phyloP scores from a whole-genome alignment of 805 yeast genomes.

The Yamadazyma philogaea region DNA sequence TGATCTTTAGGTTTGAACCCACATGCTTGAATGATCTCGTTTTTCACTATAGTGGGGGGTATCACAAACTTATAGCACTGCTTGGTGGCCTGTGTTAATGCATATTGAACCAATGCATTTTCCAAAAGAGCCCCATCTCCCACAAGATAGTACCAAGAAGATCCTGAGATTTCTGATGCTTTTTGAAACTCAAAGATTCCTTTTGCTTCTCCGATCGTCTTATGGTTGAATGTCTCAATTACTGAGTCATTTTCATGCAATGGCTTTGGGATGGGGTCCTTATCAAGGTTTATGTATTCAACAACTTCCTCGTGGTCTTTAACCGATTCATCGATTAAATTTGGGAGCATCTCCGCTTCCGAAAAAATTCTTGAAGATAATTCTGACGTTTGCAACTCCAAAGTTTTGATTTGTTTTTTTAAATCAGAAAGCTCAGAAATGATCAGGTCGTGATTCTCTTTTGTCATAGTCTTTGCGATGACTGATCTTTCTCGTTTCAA shows the following conservation, averaged over 20 bases:
- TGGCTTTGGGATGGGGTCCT: constrained; percentile 20
- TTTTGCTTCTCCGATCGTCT: constrained; percentile 63
- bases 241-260: constrained; percentile 4
- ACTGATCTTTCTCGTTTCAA: constrained; percentile 27
- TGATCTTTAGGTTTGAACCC: constrained; percentile 93
- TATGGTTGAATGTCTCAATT: constrained; percentile 50
- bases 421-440: constrained; percentile 17
- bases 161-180: constrained; percentile 75
- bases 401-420: constrained; percentile 24
- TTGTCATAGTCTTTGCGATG: constrained; percentile 24
- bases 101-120: constrained; percentile 83
- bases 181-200: constrained; percentile 64
- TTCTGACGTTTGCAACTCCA: constrained; percentile 22
- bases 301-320: constrained; percentile 40
- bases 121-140: constrained; percentile 88
- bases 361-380: constrained; percentile 36
- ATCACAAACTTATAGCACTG: constrained; percentile 66
- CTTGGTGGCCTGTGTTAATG: constrained; percentile 60
- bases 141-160: constrained; percentile 82
- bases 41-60: constrained; percentile 85
- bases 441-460: constrained; percentile 14
- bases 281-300: constrained; percentile 49
- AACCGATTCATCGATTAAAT: constrained; percentile 51
- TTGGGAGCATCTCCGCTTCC: constrained; percentile 58
- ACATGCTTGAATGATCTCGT: constrained; percentile 79